Evolutionary conservation across 257 asterid species (phyloP), one percentile per base, ranked within the genome.

Genomic region (Petunia secreta): DNA sequence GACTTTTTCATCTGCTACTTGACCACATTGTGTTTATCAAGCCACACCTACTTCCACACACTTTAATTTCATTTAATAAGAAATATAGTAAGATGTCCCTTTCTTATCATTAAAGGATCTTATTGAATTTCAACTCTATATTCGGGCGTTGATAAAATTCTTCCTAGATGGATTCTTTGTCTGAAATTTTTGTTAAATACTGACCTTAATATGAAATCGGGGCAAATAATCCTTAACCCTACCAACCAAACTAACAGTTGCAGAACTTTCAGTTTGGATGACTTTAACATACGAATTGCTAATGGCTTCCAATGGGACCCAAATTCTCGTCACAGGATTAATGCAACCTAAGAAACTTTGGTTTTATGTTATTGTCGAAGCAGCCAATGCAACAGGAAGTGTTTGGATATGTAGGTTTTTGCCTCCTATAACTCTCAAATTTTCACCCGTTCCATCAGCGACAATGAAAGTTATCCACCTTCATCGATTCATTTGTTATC

Each of bases 51-150:
- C 77, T 71, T 71, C 46, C 13, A 3, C 13, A 66, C 13, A 66
- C 85, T 63, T 74, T 87, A 50, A 71, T 53, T 75, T 54, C 53
- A 83, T 80, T 75, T 54, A 62, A 83, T 80, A 83, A 6, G 8
- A 71, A 71, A 15, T 57, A 57, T n/a, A 57, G 34, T 57, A 57
- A 57, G 63, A 57, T 71, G 44, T 48, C 60, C 44, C 46, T 71
- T 71, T 50, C 62, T 50, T 34, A 71, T 50, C 62, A 25, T 50
- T 34, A 71, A 25, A 34, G 62, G 34, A 71, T 71, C 13, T 71
- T 48, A 3, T 6, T 34, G 16, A 25, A 48, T 71, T 71, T 71
- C 44, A 71, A 71, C 60, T 71, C 13, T 10, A 71, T 34, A 5
- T 71, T 71, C 34, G 62, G 11, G 34, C 6, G 44, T 34, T 71